Conservation (phyloP, 768 basidiomycete species). For the Daedalea quercina region DNA sequence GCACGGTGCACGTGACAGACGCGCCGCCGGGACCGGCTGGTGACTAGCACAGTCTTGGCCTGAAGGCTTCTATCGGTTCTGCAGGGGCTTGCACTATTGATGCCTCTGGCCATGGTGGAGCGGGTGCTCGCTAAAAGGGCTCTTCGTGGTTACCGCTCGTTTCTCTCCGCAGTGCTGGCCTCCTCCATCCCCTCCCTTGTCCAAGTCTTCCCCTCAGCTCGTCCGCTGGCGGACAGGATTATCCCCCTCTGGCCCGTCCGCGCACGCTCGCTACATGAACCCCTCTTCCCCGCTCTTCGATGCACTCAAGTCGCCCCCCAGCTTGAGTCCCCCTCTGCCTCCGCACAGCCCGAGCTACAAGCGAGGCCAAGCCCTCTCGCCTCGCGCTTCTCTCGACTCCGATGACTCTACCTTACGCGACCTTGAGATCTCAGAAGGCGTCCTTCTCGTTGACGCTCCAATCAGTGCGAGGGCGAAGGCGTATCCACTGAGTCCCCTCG, state of each 20-base stretch:
- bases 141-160: neutral
- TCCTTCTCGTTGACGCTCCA: constrained; percentile 27
- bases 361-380: constrained; percentile 27
- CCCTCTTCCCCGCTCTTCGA: constrained; percentile 18
- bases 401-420: constrained; percentile 63
- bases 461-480: constrained; percentile 35
- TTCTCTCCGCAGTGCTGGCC: neutral
- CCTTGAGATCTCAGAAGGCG: constrained; percentile 70
- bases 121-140: neutral
- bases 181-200: neutral
- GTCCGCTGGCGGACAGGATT: neutral
- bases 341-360: constrained; percentile 23
- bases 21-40: neutral
- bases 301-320: constrained; percentile 36
- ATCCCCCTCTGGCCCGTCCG: neutral
- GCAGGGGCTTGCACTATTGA: neutral
- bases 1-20: neutral
- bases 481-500: constrained; percentile 69
- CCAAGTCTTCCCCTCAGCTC: neutral
- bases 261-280: constrained; percentile 5
- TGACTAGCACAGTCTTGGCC: too few relatives aligned
- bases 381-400: constrained; percentile 52
- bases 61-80: too few relatives aligned
- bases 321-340: constrained; percentile 8
- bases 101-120: neutral